Evolutionary conservation across 2,329 filamentous ascomycete genomes (phyloP).

Genomic region (Colletotrichum sp.): DNA sequence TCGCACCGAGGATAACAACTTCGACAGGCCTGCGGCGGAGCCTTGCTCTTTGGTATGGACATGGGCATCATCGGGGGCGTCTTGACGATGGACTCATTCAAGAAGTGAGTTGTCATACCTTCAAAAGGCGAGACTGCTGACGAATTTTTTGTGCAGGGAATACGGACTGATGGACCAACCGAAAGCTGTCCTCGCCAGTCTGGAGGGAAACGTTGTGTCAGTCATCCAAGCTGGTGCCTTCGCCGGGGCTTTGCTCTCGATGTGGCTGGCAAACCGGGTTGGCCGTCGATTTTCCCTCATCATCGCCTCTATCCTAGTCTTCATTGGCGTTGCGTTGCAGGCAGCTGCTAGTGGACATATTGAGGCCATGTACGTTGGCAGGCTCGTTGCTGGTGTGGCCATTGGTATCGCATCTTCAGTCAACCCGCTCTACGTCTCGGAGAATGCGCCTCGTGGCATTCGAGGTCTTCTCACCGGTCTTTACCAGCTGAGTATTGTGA

Average conservation of each 20-base stretch:
- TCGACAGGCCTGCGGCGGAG: conserved; percentile 9
- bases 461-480: conserved; percentile 54
- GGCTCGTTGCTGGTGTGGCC: conserved; percentile 53
- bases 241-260: conserved; percentile 26
- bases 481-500: conserved; percentile 56
- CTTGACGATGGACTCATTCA: conserved; percentile 29
- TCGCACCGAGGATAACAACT: not conserved
- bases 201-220: conserved; percentile 30
- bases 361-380: conserved; percentile 1
- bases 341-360: conserved; percentile 11
- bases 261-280: not conserved
- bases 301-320: not conserved
- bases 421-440: conserved; percentile 63
- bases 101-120: conserved; percentile 5
- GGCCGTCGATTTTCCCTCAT: not conserved
- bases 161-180: conserved; percentile 25
- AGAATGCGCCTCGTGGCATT: conserved; percentile 59
- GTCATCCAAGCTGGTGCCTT: conserved; percentile 32
- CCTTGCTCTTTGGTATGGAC: conserved; percentile 30
- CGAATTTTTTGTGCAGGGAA: conserved; percentile 9
- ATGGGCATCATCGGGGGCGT: conserved; percentile 32
- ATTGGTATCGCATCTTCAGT: conserved; percentile 55
- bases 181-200: conserved; percentile 20
- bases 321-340: conserved; percentile 1
- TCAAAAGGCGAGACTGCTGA: not conserved